These are phyloP conservation scores for Artomyces pyxidatus DNA, from an alignment of 768 basidiomycete species.

Conservation along the genomic window DNA sequence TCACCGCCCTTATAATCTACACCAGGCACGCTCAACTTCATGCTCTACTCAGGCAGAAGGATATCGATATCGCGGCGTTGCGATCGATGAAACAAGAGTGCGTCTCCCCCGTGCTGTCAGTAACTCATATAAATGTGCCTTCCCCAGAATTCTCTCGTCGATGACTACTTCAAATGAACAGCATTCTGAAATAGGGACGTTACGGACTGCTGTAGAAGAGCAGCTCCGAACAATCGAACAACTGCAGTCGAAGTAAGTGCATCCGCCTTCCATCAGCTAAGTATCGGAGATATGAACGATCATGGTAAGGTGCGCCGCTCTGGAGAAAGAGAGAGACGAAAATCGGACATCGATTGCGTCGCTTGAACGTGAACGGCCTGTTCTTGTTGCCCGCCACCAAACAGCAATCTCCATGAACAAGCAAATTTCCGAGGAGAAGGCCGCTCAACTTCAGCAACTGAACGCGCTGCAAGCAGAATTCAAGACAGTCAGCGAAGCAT, in stretches of 20 bases:
- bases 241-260: constrained; percentile 5
- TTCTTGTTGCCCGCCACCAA: constrained; percentile 4
- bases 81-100: constrained; percentile 12
- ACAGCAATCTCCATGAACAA: neutral
- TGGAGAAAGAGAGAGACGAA: constrained; percentile 7
- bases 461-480: constrained; percentile 5
- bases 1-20: neutral
- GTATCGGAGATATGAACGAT: neutral
- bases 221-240: constrained; percentile 10
- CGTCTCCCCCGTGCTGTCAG: neutral
- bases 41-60: constrained; percentile 9
- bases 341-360: constrained; percentile 1
- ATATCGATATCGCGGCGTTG: neutral
- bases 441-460: neutral
- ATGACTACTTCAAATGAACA: constrained; percentile 9
- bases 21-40: constrained; percentile 11
- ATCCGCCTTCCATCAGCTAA: neutral
- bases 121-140: neutral
- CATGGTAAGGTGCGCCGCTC: constrained; percentile 1
- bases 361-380: constrained; percentile 3
- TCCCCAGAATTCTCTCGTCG: constrained; percentile 3
- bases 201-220: constrained; percentile 5
- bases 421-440: constrained; percentile 6
- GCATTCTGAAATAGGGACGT: constrained; percentile 4
- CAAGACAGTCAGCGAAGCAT: constrained; percentile 1